Evolutionary conservation across 805 yeast genomes (phyloP).

Genomic region (Suhomyces prunicola): DNA sequence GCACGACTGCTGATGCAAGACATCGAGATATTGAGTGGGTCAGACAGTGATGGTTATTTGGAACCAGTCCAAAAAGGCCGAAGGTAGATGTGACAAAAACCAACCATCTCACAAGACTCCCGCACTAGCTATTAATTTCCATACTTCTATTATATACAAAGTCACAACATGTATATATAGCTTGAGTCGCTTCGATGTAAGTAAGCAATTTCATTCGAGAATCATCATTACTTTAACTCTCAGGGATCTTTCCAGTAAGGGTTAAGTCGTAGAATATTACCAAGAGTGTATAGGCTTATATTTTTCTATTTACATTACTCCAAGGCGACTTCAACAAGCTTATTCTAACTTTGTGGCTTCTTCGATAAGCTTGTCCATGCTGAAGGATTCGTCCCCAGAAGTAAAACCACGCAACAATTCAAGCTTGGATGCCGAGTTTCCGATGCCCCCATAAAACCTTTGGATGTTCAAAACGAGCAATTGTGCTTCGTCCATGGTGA

Average conservation of each 20-base stretch:
- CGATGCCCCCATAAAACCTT: constrained; percentile 73
- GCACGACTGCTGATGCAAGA: constrained; percentile 4
- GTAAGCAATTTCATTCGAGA: too few relatives aligned
- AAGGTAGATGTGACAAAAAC: background rate
- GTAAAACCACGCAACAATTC: constrained; percentile 67
- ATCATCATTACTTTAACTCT: background rate
- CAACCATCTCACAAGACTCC: background rate
- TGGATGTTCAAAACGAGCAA: constrained; percentile 71
- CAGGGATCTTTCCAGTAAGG: background rate
- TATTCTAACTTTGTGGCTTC: constrained; percentile 69
- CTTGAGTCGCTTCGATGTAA: background rate
- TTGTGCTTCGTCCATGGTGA: constrained; percentile 75
- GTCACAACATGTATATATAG: background rate
- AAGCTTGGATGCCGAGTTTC: constrained; percentile 48
- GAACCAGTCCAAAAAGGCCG: background rate
- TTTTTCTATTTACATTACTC: constrained; percentile 35
- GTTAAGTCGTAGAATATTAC: too few relatives aligned
- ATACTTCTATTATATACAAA: background rate
- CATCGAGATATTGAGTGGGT: constrained; percentile 1
- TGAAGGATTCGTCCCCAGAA: constrained; percentile 62
- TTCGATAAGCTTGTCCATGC: constrained; percentile 61
- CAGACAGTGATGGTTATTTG: constrained; percentile 3
- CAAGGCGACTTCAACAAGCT: constrained; percentile 63
- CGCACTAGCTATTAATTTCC: background rate
- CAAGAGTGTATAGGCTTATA: background rate